Evolutionary conservation across 108 stramenopile genomes (phyloP), one percentile per base, ranked within the genome.

Genomic region (Pseudonitzschia pungens): DNA sequence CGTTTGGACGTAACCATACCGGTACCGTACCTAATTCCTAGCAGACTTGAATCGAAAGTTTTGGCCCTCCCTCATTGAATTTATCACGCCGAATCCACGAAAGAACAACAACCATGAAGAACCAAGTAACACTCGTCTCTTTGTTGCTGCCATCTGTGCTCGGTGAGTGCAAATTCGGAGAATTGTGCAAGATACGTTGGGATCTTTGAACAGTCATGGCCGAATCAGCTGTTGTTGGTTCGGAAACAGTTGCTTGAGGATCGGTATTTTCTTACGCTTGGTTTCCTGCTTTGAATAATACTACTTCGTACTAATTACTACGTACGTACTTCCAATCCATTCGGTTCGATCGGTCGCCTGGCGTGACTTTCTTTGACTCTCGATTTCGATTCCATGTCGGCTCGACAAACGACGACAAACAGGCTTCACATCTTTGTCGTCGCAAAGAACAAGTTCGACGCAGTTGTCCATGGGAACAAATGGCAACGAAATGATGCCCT

Each of bases 401-500:
- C 26, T 22, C 14, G 15, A 22, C 14, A 26, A 58, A 58, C 21
- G 27, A 40, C 41, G 29, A 62, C 60, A 0, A 60, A 29, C 32
- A 62, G 60, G 60, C 18, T 62, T 62, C 33, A 42, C 60, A 2
- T 33, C 60, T 2, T 62, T 40, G 14, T 2, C 33, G 0, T 33
- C 60, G 32, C 42, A 26, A 42, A 71, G 70, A 41, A 59, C 56
- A 0, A 43, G 55, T 50, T 8, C 63, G 50, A 21, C 55, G 20
- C 60, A 33, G 33, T 48, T 67, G 66, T 24, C 12, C 9, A 54
- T 64, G 8, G 77, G 77, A 45, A 45, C 77, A 5, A 78, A 72
- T 65, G 20, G 70, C 24, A 68, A 78, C 27, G 71, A 72, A 24
- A 68, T 72, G 65, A 75, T 83, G 71, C 85, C 81, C 11, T 22